Base-by-base conservation (phyloP, 805 yeast genomes). In the Yarrowia sp. region DNA sequence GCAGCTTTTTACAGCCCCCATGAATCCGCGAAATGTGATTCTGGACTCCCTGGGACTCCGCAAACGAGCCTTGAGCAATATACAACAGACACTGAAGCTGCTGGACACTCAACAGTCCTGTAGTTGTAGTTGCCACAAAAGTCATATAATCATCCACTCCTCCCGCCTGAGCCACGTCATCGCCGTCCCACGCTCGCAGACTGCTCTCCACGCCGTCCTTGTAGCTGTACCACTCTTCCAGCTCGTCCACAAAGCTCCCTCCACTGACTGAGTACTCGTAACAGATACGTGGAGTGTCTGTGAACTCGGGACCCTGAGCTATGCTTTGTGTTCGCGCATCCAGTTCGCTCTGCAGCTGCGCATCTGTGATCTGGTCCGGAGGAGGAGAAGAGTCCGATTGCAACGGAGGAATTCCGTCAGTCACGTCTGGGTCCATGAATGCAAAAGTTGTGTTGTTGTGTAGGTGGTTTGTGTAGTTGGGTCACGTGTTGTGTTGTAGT, bases 151-250 rank as follows among this genome's bases (percentile, higher is more conserved):
- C n/a, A 1, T n/a, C 36, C 6, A 33, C 19, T 5, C 63, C 63
- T 9, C 10, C 17, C 1, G 17, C 17, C 34, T 58, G 64, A 4
- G 64, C 64, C 10, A 42, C 30, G 14, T 58, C 64, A 19, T 58
- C 64, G 10, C 50, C 64, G 33, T 58, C 64, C 64, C 64, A 58
- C 3, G 64, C 30, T 9, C 64, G 17, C 34, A 58, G 8, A 2
- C 40, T 33, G 12, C 40, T 14, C 33, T 58, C 64, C 8, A 58
- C 50, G 14, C 50, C 64, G 14, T 42, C 50, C 24, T 42, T 58
- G 65, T 74, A 74, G 1, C 72, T 72, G 70, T 83, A 84, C 87
- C 87, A 84, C 43, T 82, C 81, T 10, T 80, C 78, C 15, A 84
- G 61, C 70, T 86, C 89, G 0, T 75, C 74, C 14, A 70, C 69